These are phyloP conservation scores for Tuber brumale DNA, from an alignment of 495 filamentous ascomycete species.

Conservation along the genomic window DNA sequence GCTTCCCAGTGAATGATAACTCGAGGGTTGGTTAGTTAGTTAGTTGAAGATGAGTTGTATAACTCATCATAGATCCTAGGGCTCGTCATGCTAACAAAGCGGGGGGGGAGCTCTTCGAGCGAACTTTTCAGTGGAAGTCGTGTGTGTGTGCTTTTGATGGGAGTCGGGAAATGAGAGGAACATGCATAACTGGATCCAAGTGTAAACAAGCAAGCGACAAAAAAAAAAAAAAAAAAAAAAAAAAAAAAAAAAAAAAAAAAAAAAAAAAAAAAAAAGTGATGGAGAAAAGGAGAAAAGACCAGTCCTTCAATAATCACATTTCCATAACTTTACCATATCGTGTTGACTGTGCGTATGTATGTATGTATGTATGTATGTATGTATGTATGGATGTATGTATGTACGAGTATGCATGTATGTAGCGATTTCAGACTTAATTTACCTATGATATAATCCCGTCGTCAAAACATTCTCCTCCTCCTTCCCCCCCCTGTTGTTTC, in stretches of 20 bases:
- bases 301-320: neutral
- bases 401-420: too few relatives aligned
- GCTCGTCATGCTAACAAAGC: too few relatives aligned
- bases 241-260: too few relatives aligned
- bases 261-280: too few relatives aligned
- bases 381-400: too few relatives aligned
- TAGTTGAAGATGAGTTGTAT: slow-evolving; percentile 2
- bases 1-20: neutral
- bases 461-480: neutral
- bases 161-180: neutral
- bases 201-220: neutral
- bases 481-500: neutral
- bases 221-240: too few relatives aligned
- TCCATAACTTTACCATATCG: neutral
- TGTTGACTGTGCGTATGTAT: neutral
- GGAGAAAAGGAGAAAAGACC: neutral
- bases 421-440: too few relatives aligned
- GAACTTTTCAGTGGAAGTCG: neutral
- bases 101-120: neutral
- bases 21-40: too few relatives aligned
- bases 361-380: too few relatives aligned
- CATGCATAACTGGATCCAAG: neutral
- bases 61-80: neutral
- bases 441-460: neutral
- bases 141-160: neutral